Evolutionary conservation across 306 rosid species (phyloP).

Genomic region (Fragaria nilgerrensis): DNA sequence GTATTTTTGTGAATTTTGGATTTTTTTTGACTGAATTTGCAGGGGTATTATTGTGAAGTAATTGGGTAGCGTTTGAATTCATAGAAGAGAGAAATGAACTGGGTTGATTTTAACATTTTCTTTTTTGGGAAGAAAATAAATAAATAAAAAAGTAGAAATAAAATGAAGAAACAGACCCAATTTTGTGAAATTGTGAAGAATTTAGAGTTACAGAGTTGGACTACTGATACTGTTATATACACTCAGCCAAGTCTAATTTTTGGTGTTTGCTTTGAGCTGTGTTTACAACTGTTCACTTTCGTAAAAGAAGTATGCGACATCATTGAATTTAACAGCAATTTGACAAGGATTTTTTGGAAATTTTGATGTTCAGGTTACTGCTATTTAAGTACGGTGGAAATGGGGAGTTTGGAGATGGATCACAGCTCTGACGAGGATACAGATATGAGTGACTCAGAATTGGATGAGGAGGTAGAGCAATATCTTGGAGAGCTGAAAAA

Average conservation of each 20-base stretch:
- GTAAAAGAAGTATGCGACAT: not conserved
- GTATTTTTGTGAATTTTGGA: not conserved
- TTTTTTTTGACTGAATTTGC: not conserved
- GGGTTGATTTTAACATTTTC: not conserved
- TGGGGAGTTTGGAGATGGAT: conserved; percentile 36
- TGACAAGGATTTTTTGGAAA: not conserved
- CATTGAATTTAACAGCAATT: not conserved
- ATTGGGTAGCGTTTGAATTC: not conserved
- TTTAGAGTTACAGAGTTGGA: not conserved
- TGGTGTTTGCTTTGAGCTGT: not conserved
- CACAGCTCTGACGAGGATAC: conserved; percentile 49
- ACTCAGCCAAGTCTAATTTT: not conserved
- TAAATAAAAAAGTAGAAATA: not conserved
- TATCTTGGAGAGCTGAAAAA: conserved; percentile 61
- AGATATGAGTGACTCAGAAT: conserved; percentile 54
- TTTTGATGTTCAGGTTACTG: conserved; percentile 22
- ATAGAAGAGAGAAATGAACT: not conserved
- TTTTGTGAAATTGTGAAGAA: not conserved
- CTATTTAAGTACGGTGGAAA: conserved; percentile 26
- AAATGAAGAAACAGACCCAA: not conserved
- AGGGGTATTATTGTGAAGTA: not conserved
- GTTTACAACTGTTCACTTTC: not conserved
- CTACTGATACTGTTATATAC: not conserved
- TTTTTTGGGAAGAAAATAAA: not conserved
- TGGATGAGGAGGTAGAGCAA: conserved; percentile 51